Base-by-base conservation (phyloP, 768 basidiomycete species). In the Collybiopsis confluens region DNA sequence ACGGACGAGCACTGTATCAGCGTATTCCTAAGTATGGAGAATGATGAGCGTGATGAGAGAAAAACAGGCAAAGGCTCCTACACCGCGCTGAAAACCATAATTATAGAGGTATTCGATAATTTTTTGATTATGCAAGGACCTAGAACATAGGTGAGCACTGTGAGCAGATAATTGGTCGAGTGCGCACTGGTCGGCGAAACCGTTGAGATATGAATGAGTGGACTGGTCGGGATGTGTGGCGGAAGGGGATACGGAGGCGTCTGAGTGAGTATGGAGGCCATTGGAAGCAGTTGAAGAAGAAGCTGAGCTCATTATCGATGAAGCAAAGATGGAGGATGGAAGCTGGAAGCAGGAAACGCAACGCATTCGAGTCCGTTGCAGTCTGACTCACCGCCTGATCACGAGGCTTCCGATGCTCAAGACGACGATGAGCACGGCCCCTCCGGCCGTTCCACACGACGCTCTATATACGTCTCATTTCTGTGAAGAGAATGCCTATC, bases 51-150 rank as follows among this genome's bases (percentile, higher is more conserved):
- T 33, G 40, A 38, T 46, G 20, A 15, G 37, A 36, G n/a, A 21
- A n/a, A 2, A 37, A 44, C 28, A 55, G 26, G 11, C 20, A 42
- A 36, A 42, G 41, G 41, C 41, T 79, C 90, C 68, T 73, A 91
- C 88, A 64, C 90, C 88, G 51, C 83, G 84, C 65, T 89, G 85
- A 66, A 92, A 92, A 35, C 88, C 89, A 54, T 86, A 74, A 59
- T 86, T 82, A 68, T 88, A 90, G 59, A 92, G 68, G 67, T 92
- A 86, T 65, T 81, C 80, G 59, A 92, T 79, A 59, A 90, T 87
- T 61, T 85, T 82, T 62, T 89, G 83, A 55, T 90, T 84, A 70
- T 91, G 88, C 6, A 13, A 20, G 15, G 47, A 56, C 74, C 66
- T 64, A 80, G 79, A 68, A 58, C 75, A 76, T 30, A n/a, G 11